A percentile compares a stretch with the other conserved stretches of the same genome.
These are phyloP conservation scores for Talaromyces sp. DNA, from an alignment of 2,329 filamentous ascomycete species.

Conservation along the genomic window DNA sequence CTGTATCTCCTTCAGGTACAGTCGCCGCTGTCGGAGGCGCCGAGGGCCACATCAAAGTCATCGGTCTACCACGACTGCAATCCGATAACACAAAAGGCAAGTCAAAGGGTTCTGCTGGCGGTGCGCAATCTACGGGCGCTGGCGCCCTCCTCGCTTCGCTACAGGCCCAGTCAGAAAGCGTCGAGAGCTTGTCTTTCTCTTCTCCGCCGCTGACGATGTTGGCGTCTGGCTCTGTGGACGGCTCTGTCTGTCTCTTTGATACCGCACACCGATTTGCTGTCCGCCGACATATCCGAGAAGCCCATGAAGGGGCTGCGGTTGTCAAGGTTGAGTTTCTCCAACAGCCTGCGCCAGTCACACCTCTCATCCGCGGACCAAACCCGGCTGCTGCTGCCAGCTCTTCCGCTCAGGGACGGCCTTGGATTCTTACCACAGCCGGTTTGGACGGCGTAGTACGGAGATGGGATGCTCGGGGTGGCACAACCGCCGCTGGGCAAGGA, in stretches of 20 bases:
- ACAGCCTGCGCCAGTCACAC: constrained; percentile 34
- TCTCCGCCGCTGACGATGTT: constrained; percentile 57
- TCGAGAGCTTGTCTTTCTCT: constrained; percentile 69
- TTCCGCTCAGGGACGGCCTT: constrained; percentile 46
- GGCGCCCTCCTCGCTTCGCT: constrained; percentile 77
- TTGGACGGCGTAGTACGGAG: constrained; percentile 87
- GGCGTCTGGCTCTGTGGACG: constrained; percentile 60
- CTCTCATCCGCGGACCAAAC: constrained; percentile 14
- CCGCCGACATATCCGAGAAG: constrained; percentile 73
- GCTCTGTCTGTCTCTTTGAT: constrained; percentile 78
- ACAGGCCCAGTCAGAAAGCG: constrained; percentile 70
- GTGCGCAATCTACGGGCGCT: constrained; percentile 41
- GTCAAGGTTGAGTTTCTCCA: constrained; percentile 85
- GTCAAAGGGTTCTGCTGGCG: constrained; percentile 43
- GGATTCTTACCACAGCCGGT: constrained; percentile 77
- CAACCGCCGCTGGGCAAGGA: constrained; percentile 61
- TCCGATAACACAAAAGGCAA: constrained; percentile 44
- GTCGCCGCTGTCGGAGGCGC: constrained; percentile 85
- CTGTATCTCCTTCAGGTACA: constrained; percentile 71
- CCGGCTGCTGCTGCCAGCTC: constrained; percentile 18
- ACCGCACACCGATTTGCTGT: constrained; percentile 79
- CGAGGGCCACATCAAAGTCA: constrained; percentile 76
- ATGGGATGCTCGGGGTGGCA: constrained; percentile 76
- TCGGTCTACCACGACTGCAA: constrained; percentile 68
- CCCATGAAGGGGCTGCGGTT: constrained; percentile 82